phyloP scores from a whole-genome alignment of 352 stramenopile species.

The Pythium chondricola region DNA sequence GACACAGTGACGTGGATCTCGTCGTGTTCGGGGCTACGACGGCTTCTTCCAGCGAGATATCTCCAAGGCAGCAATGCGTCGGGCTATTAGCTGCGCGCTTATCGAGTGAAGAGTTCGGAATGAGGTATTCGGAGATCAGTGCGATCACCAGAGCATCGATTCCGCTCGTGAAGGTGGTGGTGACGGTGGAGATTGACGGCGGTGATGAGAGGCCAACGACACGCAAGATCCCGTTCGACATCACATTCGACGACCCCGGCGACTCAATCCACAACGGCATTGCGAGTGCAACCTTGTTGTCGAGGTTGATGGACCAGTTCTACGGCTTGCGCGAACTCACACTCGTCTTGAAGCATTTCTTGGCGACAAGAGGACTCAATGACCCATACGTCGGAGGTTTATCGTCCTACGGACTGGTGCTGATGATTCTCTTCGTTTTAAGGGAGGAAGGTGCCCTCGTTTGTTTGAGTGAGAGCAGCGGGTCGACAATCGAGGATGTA shows the following conservation, averaged over 20 bases:
- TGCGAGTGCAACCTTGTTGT: conserved; percentile 65
- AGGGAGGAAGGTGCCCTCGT: conserved; percentile 54
- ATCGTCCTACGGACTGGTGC: conserved; percentile 81
- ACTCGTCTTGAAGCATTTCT: conserved; percentile 87
- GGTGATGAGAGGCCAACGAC: not conserved
- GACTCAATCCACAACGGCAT: conserved; percentile 61
- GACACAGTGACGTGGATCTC: conserved; percentile 70
- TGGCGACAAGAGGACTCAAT: conserved; percentile 82
- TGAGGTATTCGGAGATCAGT: conserved; percentile 48
- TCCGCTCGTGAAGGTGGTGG: conserved; percentile 71
- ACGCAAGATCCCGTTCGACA: conserved; percentile 66
- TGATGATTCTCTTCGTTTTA: conserved; percentile 73
- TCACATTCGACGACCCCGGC: conserved; percentile 74
- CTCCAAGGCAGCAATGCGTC: conserved; percentile 45
- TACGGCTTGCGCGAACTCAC: conserved; percentile 78
- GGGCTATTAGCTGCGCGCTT: conserved; percentile 25
- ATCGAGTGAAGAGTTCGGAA: not conserved
- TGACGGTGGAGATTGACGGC: conserved; percentile 21
- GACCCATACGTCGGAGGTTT: conserved; percentile 88
- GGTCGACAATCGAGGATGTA: conserved; percentile 8
- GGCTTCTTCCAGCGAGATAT: not conserved
- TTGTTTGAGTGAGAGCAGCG: not conserved
- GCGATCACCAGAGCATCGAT: conserved; percentile 66
- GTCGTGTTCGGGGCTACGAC: conserved; percentile 64
- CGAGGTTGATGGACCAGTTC: conserved; percentile 55